Evolutionary conservation across 352 stramenopile genomes (phyloP), one percentile per base, ranked within the genome.

Genomic region (Globisporangium nagaii): DNA sequence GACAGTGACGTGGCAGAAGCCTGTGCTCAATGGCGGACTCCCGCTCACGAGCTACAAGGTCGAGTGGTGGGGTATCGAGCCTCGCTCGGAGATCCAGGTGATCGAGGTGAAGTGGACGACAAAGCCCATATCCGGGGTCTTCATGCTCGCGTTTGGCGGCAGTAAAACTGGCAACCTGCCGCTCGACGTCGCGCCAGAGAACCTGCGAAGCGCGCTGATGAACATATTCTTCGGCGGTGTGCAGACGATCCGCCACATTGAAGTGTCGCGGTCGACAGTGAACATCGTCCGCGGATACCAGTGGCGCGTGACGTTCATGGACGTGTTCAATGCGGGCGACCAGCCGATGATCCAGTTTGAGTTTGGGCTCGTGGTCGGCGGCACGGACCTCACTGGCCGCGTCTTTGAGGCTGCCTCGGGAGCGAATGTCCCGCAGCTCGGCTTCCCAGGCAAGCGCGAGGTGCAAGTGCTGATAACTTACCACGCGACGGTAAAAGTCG

Each of bases 121-220:
- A 4, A 43, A 50, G 19, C 82, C 88, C 9, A 87, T 71, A 7
- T 46, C 46, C 7, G 71, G 65, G 9, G 56, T 60, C 0, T 91
- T 93, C 59, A 85, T 62, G 12, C 71, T 97, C 15, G 85, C 78
- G 11, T 96, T 96, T 60, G 83, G 81, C 48, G 78, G 74, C n/a
- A 56, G 53, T n/a, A 63, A 68, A 7, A 94, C 89, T 0, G 67
- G 72, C 8, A 70, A 74, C 17, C 60, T 98, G 45, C 68, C 75
- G 1, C 86, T 86, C 54, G 72, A 96, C 67, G 70, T 90, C 2
- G 57, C 78, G 10, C 71, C 86, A 2, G 84, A 86, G 54, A 88
- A 96, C 59, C 45, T 98, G 9, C 78, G 90, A 9, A 85, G 72
- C 53, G 78, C 79, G 22, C 66, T 98, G 19, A 90, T 98, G 71